Base-by-base conservation (phyloP, 2,329 filamentous ascomycete genomes). In the Helminthosporium solani region DNA sequence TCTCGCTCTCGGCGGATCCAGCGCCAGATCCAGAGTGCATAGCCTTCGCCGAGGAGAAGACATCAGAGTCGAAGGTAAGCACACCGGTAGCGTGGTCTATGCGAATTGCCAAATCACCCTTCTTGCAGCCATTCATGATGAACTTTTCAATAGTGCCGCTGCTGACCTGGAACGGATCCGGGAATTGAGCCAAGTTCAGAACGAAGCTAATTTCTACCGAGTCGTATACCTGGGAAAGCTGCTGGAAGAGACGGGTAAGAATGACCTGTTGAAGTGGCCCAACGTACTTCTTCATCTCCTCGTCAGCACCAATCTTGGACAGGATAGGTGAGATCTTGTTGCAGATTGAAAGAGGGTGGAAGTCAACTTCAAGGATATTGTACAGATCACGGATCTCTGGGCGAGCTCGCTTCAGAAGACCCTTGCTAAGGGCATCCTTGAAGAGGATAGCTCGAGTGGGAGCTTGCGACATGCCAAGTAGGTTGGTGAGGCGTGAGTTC, bases 51-150 rank as follows among this genome's bases (percentile, higher is more conserved):
- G 94, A 96, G 28, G 94, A 96, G 79, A 99, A 97, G 57, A 99
- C 90, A 71, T 99, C 94, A 44, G 90, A 95, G 71, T 99, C 94
- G 63, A 99, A 99, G 70, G 90, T 96, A 50, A 99, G 83, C 40
- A 96, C 88, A 50, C 94, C 90, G 43, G 91, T 92, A 52, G 90
- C 90, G 69, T 99, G 94, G 68, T 97, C 89, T 74, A 97, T 90
- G 52, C 94, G 90, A 62, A 99, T 95, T 43, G 94, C 88, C 36
- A 99, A 81, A 63, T 99, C 94, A 46, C 94, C 94, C 83, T 99
- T 99, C 84, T 99, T 99, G 82, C 95, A 97, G 54, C 94, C 94
- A 73, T 99, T 99, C 94, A 99, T 99, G 80, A 99, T 97, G 80
- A 99, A 99, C 78, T 97, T 99, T 79, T 99, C 94, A 58, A 99